Base-by-base conservation (phyloP, 176 grass and related monocot species). In the Lolium multiflorum region DNA sequence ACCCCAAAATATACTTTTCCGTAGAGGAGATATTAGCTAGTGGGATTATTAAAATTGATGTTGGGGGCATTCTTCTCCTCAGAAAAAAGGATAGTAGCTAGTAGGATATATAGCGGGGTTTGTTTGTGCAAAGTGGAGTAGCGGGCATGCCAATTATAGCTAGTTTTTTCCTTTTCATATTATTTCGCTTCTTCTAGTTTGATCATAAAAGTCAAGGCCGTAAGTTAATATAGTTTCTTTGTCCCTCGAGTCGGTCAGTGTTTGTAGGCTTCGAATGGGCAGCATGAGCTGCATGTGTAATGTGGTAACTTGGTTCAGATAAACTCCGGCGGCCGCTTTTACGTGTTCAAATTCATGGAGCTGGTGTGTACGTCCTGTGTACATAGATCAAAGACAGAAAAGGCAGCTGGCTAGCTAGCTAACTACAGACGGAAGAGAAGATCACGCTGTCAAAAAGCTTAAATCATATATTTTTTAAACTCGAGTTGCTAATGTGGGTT, bases 251-350 rank as follows among this genome's bases (percentile, higher is more conserved):
- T 76, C 90, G 79, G 71, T 88, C 87, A 88, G 56, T 84, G 3
- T 90, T 75, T 95, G 93, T 92, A 88, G 76, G 90, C 83, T 74
- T 71, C 88, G 28, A 65, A 85, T 77, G 87, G 25, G 50, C 84
- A 81, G 14, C 28, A 21, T 14, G 64, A 56, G 28, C 49, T 48
- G 77, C 52, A 58, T 46, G 81, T 26, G 11, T 74, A 21, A 31
- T 39, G 6, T 24, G 21, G 76, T 76, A 52, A 80, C 76, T 87
- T 88, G 85, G 76, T 20, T 54, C 58, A 21, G 59, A 58, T 43
- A 35, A 88, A 91, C 81, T 88, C 85, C 89, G 85, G 89, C 85
- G 13, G 47, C 72, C 47, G 47, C 41, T 52, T 84, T 81, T 63
- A 52, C 59, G 60, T 91, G 81, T 81, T 80, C 81, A 59, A 74